Evolutionary conservation across 1,284 basidiomycete genomes (phyloP).

Genomic region (Lignosus rhinocerotis): DNA sequence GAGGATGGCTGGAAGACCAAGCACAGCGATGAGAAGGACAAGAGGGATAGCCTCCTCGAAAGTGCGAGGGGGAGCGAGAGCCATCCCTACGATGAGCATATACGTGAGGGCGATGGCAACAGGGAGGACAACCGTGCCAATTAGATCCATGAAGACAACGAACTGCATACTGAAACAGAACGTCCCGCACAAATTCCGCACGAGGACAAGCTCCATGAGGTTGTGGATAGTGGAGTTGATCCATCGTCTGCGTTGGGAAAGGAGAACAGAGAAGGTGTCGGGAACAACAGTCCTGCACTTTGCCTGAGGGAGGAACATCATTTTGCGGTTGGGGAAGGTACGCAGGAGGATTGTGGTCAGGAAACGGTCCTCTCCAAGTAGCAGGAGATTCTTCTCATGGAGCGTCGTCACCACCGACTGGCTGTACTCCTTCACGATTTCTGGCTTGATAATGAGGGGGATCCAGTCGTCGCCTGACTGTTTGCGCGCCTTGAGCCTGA

Average conservation of each 20-base stretch:
- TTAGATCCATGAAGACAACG: conserved; percentile 97
- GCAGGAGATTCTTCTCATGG: conserved; percentile 96
- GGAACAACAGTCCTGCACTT: conserved; percentile 95
- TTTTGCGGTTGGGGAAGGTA: conserved; percentile 97
- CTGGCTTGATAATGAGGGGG: conserved; percentile 95
- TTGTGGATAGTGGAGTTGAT: conserved; percentile 99
- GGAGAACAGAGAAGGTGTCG: conserved; percentile 89
- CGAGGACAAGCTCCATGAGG: conserved; percentile 97
- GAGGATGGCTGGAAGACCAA: conserved; percentile 91
- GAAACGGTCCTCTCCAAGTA: conserved; percentile 99
- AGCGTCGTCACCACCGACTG: conserved; percentile 92
- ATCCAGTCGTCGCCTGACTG: conserved; percentile 93
- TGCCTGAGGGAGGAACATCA: conserved; percentile 99
- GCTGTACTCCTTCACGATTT: conserved; percentile 97
- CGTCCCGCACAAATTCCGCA: conserved; percentile 93
- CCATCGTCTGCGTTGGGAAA: conserved; percentile 98
- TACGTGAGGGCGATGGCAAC: conserved; percentile 94
- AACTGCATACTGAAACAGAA: conserved; percentile 99
- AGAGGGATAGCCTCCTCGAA: conserved; percentile 96
- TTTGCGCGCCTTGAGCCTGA: conserved; percentile 93
- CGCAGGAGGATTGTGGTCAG: conserved; percentile 92
- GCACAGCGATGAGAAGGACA: conserved; percentile 84
- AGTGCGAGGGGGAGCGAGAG: conserved; percentile 76
- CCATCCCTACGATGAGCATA: conserved; percentile 82
- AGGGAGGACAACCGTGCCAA: conserved; percentile 94